Conservation (phyloP, 495 filamentous ascomycete species). For the Neurospora tetrasperma region DNA sequence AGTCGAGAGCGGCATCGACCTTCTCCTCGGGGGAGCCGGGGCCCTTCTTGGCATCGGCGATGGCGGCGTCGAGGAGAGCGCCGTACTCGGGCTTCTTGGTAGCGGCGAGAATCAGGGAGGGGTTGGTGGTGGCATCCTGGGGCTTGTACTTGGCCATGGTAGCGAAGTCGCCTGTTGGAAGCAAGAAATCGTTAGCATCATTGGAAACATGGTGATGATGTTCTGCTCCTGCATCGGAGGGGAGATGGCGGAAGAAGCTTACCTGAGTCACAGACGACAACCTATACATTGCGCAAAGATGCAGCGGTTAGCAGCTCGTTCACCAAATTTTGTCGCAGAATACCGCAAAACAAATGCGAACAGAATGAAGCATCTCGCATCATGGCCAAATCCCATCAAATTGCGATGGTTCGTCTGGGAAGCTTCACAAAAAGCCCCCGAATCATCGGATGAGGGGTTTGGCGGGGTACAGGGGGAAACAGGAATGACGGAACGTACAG, state of each 20-base stretch:
- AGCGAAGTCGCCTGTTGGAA: slow-evolving; percentile 18
- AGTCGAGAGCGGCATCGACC: slow-evolving; percentile 76
- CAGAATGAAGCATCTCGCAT: not conserved
- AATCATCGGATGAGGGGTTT: slow-evolving; percentile 17
- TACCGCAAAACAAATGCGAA: not conserved
- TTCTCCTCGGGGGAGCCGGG: slow-evolving; percentile 58
- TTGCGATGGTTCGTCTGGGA: not conserved
- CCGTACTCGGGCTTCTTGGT: slow-evolving; percentile 98
- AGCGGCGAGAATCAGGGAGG: slow-evolving; percentile 91
- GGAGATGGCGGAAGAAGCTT: slow-evolving; percentile 28
- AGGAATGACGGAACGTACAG: slow-evolving; percentile 49
- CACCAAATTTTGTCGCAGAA: not conserved
- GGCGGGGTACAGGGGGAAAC: slow-evolving; percentile 25
- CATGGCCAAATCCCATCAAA: not conserved
- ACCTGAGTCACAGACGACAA: slow-evolving; percentile 95
- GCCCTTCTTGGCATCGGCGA: slow-evolving; percentile 74
- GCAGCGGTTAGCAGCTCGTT: slow-evolving; percentile 18
- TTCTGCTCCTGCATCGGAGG: not conserved
- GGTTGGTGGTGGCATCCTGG: slow-evolving; percentile 99
- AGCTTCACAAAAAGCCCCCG: slow-evolving; percentile 4
- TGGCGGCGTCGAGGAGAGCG: slow-evolving; percentile 76
- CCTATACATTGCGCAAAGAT: slow-evolving; percentile 34
- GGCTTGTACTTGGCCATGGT: slow-evolving; percentile 99
- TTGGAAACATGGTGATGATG: not conserved
- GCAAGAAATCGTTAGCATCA: not conserved